Conservation (phyloP, 768 basidiomycete genomes). For the Hericium rajendrae region DNA sequence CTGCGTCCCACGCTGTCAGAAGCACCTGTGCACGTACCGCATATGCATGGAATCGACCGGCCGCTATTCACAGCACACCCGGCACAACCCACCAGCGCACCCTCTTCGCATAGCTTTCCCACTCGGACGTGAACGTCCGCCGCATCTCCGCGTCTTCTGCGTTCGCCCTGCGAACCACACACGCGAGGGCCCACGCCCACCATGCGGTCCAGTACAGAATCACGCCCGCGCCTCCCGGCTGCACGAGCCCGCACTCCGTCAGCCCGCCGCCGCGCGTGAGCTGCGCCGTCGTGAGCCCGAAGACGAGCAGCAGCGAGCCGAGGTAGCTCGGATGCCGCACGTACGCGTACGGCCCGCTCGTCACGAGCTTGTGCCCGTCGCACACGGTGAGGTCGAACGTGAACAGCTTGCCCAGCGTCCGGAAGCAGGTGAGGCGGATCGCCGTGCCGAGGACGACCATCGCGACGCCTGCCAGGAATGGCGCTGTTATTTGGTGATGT, state of each 20-base stretch:
- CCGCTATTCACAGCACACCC: conserved; percentile 22
- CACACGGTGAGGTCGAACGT: conserved; percentile 7
- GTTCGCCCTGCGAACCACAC: conserved; percentile 21
- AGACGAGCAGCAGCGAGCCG: not conserved
- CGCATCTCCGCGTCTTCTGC: conserved; percentile 44
- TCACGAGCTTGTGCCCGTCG: conserved; percentile 1
- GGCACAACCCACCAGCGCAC: conserved; percentile 44
- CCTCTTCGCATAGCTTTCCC: conserved; percentile 36
- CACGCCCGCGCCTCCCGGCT: not conserved
- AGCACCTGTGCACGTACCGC: not conserved
- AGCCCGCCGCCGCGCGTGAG: not conserved
- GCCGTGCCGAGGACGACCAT: not conserved
- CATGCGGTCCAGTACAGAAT: not conserved
- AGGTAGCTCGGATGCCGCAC: conserved; percentile 13
- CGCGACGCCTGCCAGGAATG: not conserved
- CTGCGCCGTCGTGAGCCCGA: not conserved
- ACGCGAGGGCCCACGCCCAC: not conserved
- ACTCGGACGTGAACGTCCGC: conserved; percentile 35
- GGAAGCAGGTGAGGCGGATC: conserved; percentile 1
- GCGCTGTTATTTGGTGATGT: not conserved
- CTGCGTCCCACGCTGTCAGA: not conserved
- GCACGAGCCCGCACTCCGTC: not conserved
- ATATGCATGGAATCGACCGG: not conserved
- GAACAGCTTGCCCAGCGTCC: conserved; percentile 9
- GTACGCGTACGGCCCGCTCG: conserved; percentile 7